These are phyloP conservation scores for Cocos nucifera DNA, from an alignment of 176 grass and related monocot species.

Conservation along the genomic window DNA sequence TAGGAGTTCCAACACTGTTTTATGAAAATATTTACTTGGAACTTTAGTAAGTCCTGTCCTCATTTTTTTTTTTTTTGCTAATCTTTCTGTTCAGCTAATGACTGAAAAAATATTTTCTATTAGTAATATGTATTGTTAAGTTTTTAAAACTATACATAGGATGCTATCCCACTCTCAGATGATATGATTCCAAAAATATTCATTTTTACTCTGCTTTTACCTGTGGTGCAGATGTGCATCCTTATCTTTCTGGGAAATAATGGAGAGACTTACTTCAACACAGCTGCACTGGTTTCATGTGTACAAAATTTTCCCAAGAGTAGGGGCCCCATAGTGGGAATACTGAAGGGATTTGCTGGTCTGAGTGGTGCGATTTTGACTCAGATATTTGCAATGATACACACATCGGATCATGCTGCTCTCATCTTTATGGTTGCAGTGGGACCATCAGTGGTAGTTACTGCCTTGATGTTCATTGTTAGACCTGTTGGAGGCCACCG, in stretches of 20 bases:
- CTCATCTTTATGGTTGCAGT: conserved; percentile 78
- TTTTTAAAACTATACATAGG: no score
- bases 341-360: conserved; percentile 85
- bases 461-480: conserved; percentile 81
- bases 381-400: conserved; percentile 60
- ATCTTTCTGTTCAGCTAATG: no score
- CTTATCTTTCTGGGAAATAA: conserved; percentile 85
- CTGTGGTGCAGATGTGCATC: conserved; percentile 60
- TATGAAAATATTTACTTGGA: no score
- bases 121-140: no score
- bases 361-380: conserved; percentile 80
- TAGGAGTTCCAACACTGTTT: no score
- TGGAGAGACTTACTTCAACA: conserved; percentile 88
- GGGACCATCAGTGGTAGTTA: conserved; percentile 64
- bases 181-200: no score
- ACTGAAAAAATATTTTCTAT: no score
- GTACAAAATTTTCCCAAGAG: conserved; percentile 93
- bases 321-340: conserved; percentile 76
- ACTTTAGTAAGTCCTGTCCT: no score
- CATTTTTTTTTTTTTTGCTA: no score
- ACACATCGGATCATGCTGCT: conserved; percentile 58
- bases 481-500: conserved; percentile 66
- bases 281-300: conserved; percentile 69
- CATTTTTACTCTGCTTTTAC: conserved; percentile 12
- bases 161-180: no score